Evolutionary conservation across 208 protist species (phyloP).

Genomic region (Acanthamoeba healyi): DNA sequence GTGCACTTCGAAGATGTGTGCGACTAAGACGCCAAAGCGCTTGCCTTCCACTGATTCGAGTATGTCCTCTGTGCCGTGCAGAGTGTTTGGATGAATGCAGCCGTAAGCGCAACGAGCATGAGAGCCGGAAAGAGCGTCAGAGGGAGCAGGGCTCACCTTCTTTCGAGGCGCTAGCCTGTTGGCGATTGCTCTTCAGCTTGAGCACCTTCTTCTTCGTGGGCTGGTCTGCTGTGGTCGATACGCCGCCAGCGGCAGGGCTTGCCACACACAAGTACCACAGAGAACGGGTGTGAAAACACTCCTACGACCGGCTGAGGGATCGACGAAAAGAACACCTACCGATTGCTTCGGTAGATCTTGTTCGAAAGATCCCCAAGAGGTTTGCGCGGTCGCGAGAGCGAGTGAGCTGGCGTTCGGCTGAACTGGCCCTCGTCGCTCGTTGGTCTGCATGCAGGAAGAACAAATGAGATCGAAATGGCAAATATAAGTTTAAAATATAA

Average conservation of each 20-base stretch:
- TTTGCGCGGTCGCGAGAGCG: conserved; percentile 2
- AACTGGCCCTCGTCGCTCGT: conserved; percentile 30
- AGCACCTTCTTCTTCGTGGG: conserved; percentile 33
- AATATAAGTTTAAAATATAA: too few species aligned
- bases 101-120: background rate
- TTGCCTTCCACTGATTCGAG: conserved; percentile 68
- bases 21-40: conserved; percentile 41
- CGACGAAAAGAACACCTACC: too few species aligned
- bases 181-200: conserved; percentile 42
- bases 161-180: background rate
- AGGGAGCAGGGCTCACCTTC: background rate
- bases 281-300: too few species aligned
- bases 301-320: too few species aligned
- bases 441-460: conserved; percentile 1
- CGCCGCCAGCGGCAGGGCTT: too few species aligned
- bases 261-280: too few species aligned
- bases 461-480: too few species aligned
- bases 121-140: too few species aligned
- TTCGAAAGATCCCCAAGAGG: conserved; percentile 45
- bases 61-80: conserved; percentile 58
- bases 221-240: background rate
- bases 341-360: background rate
- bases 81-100: too few species aligned
- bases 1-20: conserved; percentile 37
- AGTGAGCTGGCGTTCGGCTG: background rate